Evolutionary conservation across 75 land plant species (phyloP).

Genomic region (Larix kaempferi): DNA sequence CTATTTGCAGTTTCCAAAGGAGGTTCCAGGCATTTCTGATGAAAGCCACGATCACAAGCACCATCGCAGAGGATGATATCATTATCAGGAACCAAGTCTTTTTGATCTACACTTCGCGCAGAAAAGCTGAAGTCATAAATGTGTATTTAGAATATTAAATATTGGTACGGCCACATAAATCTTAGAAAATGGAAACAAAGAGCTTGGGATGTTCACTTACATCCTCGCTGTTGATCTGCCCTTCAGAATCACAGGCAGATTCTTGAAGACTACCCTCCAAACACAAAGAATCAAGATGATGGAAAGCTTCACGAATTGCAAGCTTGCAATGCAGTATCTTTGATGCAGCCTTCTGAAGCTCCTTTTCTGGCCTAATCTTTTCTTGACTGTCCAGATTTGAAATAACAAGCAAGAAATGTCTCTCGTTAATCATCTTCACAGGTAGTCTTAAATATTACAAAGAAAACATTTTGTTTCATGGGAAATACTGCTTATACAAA

Average conservation of each 20-base stretch:
- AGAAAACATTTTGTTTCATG: no score
- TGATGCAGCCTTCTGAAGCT: conserved; percentile 67
- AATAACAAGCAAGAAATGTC: background rate
- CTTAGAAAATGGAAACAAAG: conserved; percentile 1
- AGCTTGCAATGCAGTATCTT: conserved; percentile 61
- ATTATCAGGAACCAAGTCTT: conserved; percentile 50
- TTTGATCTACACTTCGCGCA: conserved; percentile 78
- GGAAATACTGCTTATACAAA: no score
- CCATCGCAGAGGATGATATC: conserved; percentile 94
- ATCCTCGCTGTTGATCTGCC: conserved; percentile 75
- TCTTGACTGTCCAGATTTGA: conserved; percentile 49
- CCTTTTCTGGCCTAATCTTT: conserved; percentile 85
- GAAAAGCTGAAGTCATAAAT: conserved; percentile 53
- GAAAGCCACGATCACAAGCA: conserved; percentile 79
- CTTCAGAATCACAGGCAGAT: conserved; percentile 71
- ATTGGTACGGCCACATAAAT: background rate
- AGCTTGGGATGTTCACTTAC: conserved; percentile 33
- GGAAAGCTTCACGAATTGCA: conserved; percentile 53
- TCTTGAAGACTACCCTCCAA: conserved; percentile 62
- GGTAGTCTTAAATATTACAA: background rate
- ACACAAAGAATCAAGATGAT: conserved; percentile 45
- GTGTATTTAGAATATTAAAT: background rate
- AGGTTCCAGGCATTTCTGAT: conserved; percentile 79
- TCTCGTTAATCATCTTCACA: background rate
- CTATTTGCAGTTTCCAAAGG: conserved; percentile 68